Conservation (phyloP, 1,284 basidiomycete genomes). For the Boletus hoseneyae region DNA sequence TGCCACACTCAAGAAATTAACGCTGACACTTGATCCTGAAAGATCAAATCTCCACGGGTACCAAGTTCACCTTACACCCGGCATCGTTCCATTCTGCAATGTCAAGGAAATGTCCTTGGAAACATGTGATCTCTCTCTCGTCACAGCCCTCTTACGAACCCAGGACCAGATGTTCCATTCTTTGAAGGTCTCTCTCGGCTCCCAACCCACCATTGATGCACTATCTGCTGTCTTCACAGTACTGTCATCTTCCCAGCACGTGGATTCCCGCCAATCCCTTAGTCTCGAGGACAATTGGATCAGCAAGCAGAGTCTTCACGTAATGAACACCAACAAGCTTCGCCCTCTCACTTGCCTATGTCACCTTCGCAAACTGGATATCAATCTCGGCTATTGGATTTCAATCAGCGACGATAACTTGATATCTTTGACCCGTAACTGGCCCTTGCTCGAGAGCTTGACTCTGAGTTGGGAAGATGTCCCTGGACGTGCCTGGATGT, state of each 20-base stretch:
- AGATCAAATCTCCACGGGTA: not conserved
- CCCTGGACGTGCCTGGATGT: not conserved
- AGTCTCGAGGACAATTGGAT: not conserved
- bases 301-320: no score
- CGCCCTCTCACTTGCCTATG: not conserved
- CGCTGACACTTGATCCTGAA: not conserved
- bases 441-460: not conserved
- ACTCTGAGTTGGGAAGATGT: not conserved
- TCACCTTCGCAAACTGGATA: not conserved
- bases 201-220: not conserved
- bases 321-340: no score
- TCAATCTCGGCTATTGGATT: not conserved
- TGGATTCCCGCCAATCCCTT: not conserved
- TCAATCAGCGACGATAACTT: conserved; percentile 2
- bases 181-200: not conserved
- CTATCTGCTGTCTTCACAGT: not conserved
- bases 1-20: not conserved
- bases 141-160: conserved; percentile 1
- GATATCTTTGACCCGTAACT: not conserved
- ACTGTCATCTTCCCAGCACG: not conserved
- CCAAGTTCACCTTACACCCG: not conserved
- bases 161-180: conserved; percentile 1
- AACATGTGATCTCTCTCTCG: not conserved
- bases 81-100: not conserved
- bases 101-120: not conserved